phyloP scores from a whole-genome alignment of 495 filamentous ascomycete genomes.

The Ramalina intermedia region DNA sequence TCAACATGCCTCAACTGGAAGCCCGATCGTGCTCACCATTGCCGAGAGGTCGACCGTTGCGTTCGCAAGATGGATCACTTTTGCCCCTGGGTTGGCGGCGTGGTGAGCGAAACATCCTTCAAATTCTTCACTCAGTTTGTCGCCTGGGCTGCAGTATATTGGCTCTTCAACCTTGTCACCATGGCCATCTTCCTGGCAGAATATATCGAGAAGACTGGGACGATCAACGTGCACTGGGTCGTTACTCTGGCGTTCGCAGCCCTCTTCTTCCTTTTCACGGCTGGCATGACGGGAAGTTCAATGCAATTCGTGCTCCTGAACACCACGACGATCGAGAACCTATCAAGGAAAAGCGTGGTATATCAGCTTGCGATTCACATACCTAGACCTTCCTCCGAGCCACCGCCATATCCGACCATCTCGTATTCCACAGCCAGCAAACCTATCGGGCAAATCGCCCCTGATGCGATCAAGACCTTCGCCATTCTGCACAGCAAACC shows the following conservation, averaged over 20 bases:
- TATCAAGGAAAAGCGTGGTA: conserved; percentile 44
- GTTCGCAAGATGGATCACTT: conserved; percentile 87
- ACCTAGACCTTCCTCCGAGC: conserved; percentile 29
- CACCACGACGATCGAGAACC: conserved; percentile 67
- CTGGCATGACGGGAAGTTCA: conserved; percentile 57
- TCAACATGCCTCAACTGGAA: conserved; percentile 68
- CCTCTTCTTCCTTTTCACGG: conserved; percentile 63
- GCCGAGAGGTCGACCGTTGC: conserved; percentile 64
- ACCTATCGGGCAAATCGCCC: background rate
- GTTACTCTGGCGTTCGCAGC: conserved; percentile 31
- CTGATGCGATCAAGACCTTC: conserved; percentile 40
- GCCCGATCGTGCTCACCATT: conserved; percentile 73
- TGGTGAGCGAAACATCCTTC: conserved; percentile 69
- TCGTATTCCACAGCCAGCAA: conserved; percentile 25
- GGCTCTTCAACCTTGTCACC: conserved; percentile 44
- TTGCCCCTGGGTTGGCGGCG: conserved; percentile 87
- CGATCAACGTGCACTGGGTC: conserved; percentile 35
- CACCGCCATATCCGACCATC: conserved; percentile 31
- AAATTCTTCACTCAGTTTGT: conserved; percentile 87
- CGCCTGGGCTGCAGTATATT: conserved; percentile 54
- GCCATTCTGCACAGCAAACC: conserved; percentile 57
- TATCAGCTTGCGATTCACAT: conserved; percentile 68
- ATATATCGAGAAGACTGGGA: conserved; percentile 13
- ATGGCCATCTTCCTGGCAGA: conserved; percentile 42
- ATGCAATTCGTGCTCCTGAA: conserved; percentile 54